Percentiles rank a stretch among this genome's conserved stretches.
phyloP scores from a whole-genome alignment of 2,329 filamentous ascomycete species.

The Neofusicoccum kwambonambiense region DNA sequence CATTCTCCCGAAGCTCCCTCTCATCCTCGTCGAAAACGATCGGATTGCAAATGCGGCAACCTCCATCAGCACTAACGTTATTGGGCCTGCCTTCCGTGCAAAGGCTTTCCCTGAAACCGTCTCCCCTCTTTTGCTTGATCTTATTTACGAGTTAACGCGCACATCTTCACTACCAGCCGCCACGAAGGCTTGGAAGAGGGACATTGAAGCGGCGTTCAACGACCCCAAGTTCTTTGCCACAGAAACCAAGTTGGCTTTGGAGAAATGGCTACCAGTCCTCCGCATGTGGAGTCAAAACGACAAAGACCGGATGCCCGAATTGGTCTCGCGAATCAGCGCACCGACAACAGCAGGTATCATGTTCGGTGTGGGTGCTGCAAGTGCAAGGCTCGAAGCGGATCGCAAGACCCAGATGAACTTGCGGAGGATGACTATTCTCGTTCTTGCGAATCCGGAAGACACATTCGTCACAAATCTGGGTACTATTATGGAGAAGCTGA shows the following conservation, averaged over 20 bases:
- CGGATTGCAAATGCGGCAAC: constrained; percentile 74
- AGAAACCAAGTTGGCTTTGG: constrained; percentile 62
- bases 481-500: constrained; percentile 74
- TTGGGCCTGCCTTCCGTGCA: constrained; percentile 77
- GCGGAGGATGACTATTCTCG: constrained; percentile 73
- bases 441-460: constrained; percentile 75
- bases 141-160: constrained; percentile 75
- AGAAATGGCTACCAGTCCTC: constrained; percentile 78
- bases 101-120: constrained; percentile 86
- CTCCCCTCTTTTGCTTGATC: constrained; percentile 65
- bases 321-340: constrained; percentile 73
- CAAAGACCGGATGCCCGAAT: constrained; percentile 82
- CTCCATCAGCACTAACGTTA: constrained; percentile 78
- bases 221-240: constrained; percentile 82
- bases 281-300: constrained; percentile 82
- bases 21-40: constrained; percentile 82
- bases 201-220: constrained; percentile 88
- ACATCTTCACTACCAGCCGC: constrained; percentile 61
- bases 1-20: constrained; percentile 76
- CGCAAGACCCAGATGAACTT: constrained; percentile 88
- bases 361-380: constrained; percentile 95
- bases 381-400: constrained; percentile 91
- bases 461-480: constrained; percentile 76
- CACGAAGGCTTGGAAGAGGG: constrained; percentile 90
- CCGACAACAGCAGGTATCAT: constrained; percentile 94